Evolutionary conservation across 306 rosid species (phyloP), one percentile per base, ranked within the genome.

Genomic region (Cicer cuneatum): DNA sequence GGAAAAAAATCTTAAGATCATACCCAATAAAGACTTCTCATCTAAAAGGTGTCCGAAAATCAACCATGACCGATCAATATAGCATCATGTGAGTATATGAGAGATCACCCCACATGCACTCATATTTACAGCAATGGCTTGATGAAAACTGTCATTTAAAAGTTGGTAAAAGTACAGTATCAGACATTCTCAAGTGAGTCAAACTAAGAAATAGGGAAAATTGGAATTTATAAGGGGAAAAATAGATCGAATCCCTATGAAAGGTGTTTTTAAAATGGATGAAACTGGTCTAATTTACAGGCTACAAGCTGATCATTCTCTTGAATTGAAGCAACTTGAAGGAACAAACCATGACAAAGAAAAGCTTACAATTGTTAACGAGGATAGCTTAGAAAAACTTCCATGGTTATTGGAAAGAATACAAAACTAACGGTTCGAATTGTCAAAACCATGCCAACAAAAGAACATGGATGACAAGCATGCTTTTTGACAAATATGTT

Each of bases 261-360:
- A 60, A 60, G 21, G 10, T 60, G 19, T 60, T 13, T 19, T 60
- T 13, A 60, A 35, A n/a, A 60, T 35, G 45, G 45, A 60, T 8
- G 1, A 60, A 60, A 60, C 21, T 14, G 45, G 19, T 35, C 7
- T 35, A 0, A 16, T 35, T 33, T 60, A 60, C 43, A 13, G 43
- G 41, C 3, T 60, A 33, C 21, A 60, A 37, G 66, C 45, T 60
- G 45, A 60, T 6, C 7, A 60, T 60, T 60, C 66, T 35, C 66
- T 12, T 13, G 66, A 42, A 18, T 10, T n/a, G 37, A 60, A 60
- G 19, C 45, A 60, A 59, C 65, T 59, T 59, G 65, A 35, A 60
- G 21, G 19, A 60, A 60, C 18, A 60, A 60, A 60, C n/a, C 9
- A 60, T 11, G 45, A 60, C 12, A 35, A 10, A 24, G 66, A 60